These are phyloP conservation scores for Globisporangium paroecandrum DNA, from an alignment of 352 stramenopile species.

Conservation along the genomic window DNA sequence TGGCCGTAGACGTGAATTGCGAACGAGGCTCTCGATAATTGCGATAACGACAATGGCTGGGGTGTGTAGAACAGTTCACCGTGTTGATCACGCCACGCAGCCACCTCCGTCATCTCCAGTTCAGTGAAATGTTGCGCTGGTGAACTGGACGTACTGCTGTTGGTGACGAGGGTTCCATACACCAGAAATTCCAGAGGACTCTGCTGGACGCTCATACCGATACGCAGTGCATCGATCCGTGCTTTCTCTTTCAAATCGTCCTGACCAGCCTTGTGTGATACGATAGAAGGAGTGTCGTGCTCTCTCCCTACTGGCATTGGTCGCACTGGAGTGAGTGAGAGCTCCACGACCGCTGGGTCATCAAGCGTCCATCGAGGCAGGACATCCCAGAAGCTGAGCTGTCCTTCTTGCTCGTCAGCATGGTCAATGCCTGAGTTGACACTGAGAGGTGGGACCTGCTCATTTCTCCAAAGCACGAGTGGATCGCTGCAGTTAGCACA, in stretches of 20 bases:
- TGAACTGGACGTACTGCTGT: background rate
- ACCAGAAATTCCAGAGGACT: constrained; percentile 7
- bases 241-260: background rate
- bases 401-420: constrained; percentile 1
- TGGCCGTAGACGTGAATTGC: constrained; percentile 21
- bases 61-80: constrained; percentile 33
- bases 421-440: background rate
- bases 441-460: background rate
- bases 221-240: background rate
- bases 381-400: constrained; percentile 11
- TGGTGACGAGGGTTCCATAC: background rate
- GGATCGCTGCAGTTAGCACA: background rate
- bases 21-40: constrained; percentile 3
- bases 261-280: background rate
- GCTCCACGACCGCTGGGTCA: background rate
- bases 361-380: constrained; percentile 6
- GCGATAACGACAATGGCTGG: constrained; percentile 12
- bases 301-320: background rate
- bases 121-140: background rate
- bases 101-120: constrained; percentile 13
- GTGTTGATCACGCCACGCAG: constrained; percentile 25
- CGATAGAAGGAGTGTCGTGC: background rate
- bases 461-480: constrained; percentile 15
- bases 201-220: constrained; percentile 3
- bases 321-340: background rate